Base-by-base conservation (phyloP, 2,329 filamentous ascomycete genomes). In the Knufia petricola region DNA sequence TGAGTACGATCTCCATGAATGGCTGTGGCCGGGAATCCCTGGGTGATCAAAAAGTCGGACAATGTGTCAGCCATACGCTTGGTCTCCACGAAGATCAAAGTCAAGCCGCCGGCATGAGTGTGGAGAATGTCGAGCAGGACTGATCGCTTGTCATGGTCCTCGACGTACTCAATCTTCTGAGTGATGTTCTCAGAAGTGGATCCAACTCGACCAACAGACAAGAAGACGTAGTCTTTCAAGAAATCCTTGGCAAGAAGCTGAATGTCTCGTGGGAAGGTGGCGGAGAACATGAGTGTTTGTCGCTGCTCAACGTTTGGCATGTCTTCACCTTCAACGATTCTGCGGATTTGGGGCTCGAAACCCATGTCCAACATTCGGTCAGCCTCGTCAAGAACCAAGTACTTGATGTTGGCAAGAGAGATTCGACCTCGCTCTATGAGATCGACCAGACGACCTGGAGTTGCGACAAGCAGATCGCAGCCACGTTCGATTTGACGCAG, bases 291-390 rank as follows among this genome's bases (percentile, higher is more conserved):
- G 76, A 98, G 90, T 48, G 92, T 98, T 73, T 98, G 92, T 64
- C 92, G 89, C 61, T 78, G 74, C 58, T 81, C 73, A 52, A 90
- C 86, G 46, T 71, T 69, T 50, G 92, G 92, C 92, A 98, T 98
- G 63, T 98, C 92, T 73, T 96, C 92, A 52, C 88, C 88, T 72
- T 96, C 90, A 39, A 98, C 92, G 63, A 98, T 96, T 62, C 90
- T 86, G 64, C 92, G 89, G 66, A 98, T 98, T 74, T 98, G 92
- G 63, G 92, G 92, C 77, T 98, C 92, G 78, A 98, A 98, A 92
- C 92, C 92, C 92, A 98, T 98, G 79, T 98, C 92, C 78, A 98
- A 78, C 92, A 98, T 98, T 69, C 92, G 92, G 76, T 98, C 92
- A 69, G 92, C 92, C 80, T 98, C 92, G 62, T 98, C 92, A 48